Percentiles rank a stretch among this genome's conserved stretches.
Conservation (phyloP, 2,329 filamentous ascomycete genomes). For the Dendryphion nanum region DNA sequence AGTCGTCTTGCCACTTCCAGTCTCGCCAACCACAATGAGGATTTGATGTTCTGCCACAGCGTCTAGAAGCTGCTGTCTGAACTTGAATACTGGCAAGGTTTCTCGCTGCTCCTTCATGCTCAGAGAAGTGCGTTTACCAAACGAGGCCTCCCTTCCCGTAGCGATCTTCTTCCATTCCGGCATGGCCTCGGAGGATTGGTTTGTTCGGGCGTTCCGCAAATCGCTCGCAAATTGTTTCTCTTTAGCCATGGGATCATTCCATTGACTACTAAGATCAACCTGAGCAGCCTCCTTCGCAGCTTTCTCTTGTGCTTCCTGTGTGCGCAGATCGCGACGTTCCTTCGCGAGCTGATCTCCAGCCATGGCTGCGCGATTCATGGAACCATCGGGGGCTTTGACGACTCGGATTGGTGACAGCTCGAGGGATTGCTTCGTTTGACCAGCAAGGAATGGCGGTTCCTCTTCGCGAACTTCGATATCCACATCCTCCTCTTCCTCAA, state of each 20-base stretch:
- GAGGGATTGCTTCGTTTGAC: slow-evolving; percentile 93
- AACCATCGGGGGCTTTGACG: slow-evolving; percentile 97
- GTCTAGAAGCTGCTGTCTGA: slow-evolving; percentile 82
- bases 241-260: slow-evolving; percentile 96
- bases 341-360: slow-evolving; percentile 84
- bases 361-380: slow-evolving; percentile 94
- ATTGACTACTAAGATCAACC: slow-evolving; percentile 83
- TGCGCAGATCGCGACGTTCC: slow-evolving; percentile 82
- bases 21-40: slow-evolving; percentile 94
- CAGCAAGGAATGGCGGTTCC: slow-evolving; percentile 91
- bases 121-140: slow-evolving; percentile 84
- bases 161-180: slow-evolving; percentile 92
- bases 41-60: slow-evolving; percentile 87
- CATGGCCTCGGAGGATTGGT: slow-evolving; percentile 63
- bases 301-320: slow-evolving; percentile 82
- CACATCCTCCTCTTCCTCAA: slow-evolving; percentile 91
- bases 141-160: slow-evolving; percentile 73
- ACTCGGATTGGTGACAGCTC: slow-evolving; percentile 94
- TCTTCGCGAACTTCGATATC: slow-evolving; percentile 97
- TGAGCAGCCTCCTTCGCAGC: slow-evolving; percentile 71
- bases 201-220: slow-evolving; percentile 63
- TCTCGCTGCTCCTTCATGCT: slow-evolving; percentile 95
- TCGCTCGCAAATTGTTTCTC: slow-evolving; percentile 88
- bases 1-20: slow-evolving; percentile 95
- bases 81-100: slow-evolving; percentile 82